These are phyloP conservation scores for Herpotrichia juniperi DNA, from an alignment of 2,329 filamentous ascomycete species.

Conservation along the genomic window DNA sequence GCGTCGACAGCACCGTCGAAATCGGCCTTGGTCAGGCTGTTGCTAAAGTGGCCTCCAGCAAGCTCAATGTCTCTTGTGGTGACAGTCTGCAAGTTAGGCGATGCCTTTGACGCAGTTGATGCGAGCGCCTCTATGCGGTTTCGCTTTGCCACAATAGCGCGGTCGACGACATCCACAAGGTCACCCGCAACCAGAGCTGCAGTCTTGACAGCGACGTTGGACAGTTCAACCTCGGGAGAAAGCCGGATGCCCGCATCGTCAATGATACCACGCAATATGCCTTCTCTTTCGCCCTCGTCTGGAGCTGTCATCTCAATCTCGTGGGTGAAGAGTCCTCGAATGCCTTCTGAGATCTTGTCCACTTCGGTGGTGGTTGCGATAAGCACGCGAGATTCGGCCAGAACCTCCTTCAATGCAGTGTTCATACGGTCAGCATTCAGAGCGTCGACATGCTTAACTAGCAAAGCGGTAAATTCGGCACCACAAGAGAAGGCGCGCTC, in stretches of 20 bases:
- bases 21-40: conserved; percentile 79
- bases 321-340: conserved; percentile 91
- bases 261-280: conserved; percentile 80
- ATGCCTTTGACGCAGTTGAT: conserved; percentile 47
- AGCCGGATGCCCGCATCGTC: conserved; percentile 77
- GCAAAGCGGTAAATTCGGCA: conserved; percentile 77
- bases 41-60: conserved; percentile 79
- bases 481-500: conserved; percentile 91
- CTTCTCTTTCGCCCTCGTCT: conserved; percentile 89
- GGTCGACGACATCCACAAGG: conserved; percentile 90
- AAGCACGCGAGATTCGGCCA: conserved; percentile 79
- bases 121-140: conserved; percentile 78
- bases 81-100: conserved; percentile 48
- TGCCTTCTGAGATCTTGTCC: conserved; percentile 89
- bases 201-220: conserved; percentile 88
- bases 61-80: conserved; percentile 85
- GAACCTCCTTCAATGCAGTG: conserved; percentile 80
- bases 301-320: conserved; percentile 93
- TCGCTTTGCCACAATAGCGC: conserved; percentile 78
- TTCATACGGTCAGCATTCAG: conserved; percentile 91
- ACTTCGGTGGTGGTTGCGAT: conserved; percentile 95
- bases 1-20: conserved; percentile 94
- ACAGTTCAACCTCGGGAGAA: conserved; percentile 82
- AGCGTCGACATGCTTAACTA: conserved; percentile 91
- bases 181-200: conserved; percentile 94